Evolutionary conservation across 169 alveolate genomes (phyloP).

Genomic region (Plasmodium gaboni): DNA sequence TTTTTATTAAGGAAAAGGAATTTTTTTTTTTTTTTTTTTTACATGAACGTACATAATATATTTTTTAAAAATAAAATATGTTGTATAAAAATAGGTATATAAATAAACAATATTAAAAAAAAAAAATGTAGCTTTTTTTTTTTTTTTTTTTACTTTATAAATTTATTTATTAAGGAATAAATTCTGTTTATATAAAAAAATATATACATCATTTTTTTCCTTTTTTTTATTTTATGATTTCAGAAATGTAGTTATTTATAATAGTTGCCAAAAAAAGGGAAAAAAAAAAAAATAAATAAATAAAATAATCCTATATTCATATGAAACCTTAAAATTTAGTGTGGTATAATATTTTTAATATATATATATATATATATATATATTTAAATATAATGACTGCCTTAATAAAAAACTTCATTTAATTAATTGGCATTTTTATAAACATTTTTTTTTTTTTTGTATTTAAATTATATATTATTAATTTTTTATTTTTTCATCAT

Average conservation of each 20-base stretch:
- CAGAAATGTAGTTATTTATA: slow-evolving; percentile 1
- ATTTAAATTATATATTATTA: slow-evolving; percentile 18
- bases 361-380: too few species aligned
- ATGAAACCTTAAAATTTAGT: too few species aligned
- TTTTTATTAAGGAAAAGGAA: slow-evolving; percentile 1
- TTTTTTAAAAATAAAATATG: slow-evolving; percentile 16
- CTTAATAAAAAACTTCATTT: slow-evolving; percentile 9
- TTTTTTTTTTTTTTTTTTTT: not conserved
- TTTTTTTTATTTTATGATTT: not conserved
- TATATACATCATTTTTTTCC: not conserved
- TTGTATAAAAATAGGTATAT: not conserved
- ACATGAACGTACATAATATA: slow-evolving; percentile 16
- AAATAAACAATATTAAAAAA: too few species aligned
- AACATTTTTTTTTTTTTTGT: slow-evolving; percentile 7
- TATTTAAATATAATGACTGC: not conserved
- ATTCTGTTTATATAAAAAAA: slow-evolving; percentile 1
- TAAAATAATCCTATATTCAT: too few species aligned
- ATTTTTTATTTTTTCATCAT: slow-evolving; percentile 10
- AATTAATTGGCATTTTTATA: slow-evolving; percentile 2
- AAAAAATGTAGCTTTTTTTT: slow-evolving; percentile 25
- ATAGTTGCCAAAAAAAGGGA: slow-evolving; percentile 1
- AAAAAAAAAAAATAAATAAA: too few species aligned
- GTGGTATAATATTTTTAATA: too few species aligned
- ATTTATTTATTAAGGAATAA: not conserved
- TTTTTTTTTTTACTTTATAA: slow-evolving; percentile 18